Evolutionary conservation across 2,329 filamentous ascomycete species (phyloP).

Genomic region (Sporothrix dimorphospora): DNA sequence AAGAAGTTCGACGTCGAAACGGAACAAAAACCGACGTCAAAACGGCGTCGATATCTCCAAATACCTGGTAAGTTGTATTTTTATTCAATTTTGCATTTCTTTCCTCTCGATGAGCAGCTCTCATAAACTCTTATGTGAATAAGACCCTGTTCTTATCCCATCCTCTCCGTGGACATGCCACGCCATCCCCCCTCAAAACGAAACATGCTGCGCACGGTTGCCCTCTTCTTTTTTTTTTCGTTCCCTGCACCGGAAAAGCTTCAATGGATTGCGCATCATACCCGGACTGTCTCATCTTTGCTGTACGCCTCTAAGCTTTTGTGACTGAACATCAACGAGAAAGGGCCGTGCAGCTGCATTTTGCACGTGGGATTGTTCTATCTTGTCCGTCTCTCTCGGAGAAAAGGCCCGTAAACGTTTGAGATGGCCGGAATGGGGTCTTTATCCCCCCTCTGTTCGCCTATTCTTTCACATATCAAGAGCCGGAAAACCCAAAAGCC

Average conservation of each 20-base stretch:
- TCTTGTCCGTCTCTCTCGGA: neutral
- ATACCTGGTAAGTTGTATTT: too few relatives aligned
- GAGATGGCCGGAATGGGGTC: neutral
- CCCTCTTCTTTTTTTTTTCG: neutral
- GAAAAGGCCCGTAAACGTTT: slow-evolving; percentile 11
- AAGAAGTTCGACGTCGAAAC: neutral
- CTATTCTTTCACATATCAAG: neutral
- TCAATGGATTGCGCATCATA: slow-evolving; percentile 9
- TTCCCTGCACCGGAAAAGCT: neutral
- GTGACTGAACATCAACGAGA: neutral
- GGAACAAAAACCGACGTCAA: neutral
- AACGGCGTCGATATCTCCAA: neutral
- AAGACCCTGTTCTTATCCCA: neutral
- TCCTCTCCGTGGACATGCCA: too few relatives aligned
- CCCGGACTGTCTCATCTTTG: slow-evolving; percentile 22
- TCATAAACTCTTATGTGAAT: neutral
- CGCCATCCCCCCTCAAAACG: slow-evolving; percentile 9
- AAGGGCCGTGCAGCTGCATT: slow-evolving; percentile 12
- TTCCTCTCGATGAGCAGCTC: neutral
- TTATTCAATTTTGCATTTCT: neutral
- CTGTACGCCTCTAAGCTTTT: neutral
- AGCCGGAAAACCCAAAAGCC: slow-evolving; percentile 21
- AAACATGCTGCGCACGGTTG: slow-evolving; percentile 23
- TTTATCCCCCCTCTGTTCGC: neutral
- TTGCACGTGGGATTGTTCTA: neutral